A percentile compares a stretch with the other conserved stretches of the same genome.
These are phyloP conservation scores for Musa schizocarpa DNA, from an alignment of 176 grass and related monocot genomes.

Conservation along the genomic window DNA sequence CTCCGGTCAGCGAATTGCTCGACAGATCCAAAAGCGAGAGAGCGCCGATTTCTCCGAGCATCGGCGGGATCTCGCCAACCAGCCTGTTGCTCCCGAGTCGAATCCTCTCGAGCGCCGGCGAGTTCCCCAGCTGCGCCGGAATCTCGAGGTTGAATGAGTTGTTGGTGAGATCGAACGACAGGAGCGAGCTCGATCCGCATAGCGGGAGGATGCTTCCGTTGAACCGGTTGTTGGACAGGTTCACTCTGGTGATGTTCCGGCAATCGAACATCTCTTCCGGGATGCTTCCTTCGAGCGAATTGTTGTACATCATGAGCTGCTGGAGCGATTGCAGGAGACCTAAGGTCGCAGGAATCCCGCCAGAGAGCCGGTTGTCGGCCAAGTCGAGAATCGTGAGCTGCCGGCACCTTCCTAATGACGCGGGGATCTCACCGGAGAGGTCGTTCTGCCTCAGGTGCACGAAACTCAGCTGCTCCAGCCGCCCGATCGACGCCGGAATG, in stretches of 20 bases:
- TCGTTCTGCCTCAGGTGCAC: constrained; percentile 72
- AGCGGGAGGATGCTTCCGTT: constrained; percentile 66
- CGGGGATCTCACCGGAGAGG: constrained; percentile 48
- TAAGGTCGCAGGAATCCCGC: constrained; percentile 49
- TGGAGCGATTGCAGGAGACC: constrained; percentile 47
- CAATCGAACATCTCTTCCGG: constrained; percentile 78
- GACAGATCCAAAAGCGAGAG: constrained; percentile 65
- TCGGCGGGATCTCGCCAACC: constrained; percentile 44
- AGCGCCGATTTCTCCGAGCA: constrained; percentile 29
- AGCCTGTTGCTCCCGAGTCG: constrained; percentile 56
- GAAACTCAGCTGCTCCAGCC: constrained; percentile 46
- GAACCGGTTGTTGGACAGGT: constrained; percentile 75
- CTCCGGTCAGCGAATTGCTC: constrained; percentile 48
- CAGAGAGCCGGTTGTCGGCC: constrained; percentile 64
- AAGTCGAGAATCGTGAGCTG: constrained; percentile 53
- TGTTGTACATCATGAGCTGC: constrained; percentile 92
- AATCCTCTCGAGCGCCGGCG: constrained; percentile 53
- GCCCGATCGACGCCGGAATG: constrained; percentile 61
- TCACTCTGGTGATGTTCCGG: constrained; percentile 75
- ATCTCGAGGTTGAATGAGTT: constrained; percentile 52
- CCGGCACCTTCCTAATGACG: constrained; percentile 46
- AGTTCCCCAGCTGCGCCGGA: constrained; percentile 66
- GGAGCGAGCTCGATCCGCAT: constrained; percentile 45
- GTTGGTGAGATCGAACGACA: constrained; percentile 80
- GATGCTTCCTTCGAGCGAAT: constrained; percentile 58